Evolutionary conservation across 768 basidiomycete species (phyloP).

Genomic region (Rhizopogon sp.): DNA sequence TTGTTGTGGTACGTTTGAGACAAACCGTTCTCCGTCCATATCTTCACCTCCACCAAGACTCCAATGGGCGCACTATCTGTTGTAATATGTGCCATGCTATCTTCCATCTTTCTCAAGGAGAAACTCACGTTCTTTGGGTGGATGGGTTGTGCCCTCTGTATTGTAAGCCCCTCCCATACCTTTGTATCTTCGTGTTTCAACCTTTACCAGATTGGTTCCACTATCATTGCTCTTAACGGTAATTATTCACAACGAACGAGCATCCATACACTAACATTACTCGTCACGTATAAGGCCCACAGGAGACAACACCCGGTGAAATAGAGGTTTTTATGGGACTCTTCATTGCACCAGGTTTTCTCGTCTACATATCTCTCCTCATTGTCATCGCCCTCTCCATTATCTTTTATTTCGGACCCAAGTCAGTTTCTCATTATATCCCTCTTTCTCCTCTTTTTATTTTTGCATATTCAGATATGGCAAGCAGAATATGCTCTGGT

Average conservation of each 20-base stretch:
- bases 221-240: conserved; percentile 90
- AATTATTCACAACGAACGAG: conserved; percentile 7
- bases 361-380: conserved; percentile 61
- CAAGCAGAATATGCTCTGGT: conserved; percentile 91
- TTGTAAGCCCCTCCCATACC: conserved; percentile 45
- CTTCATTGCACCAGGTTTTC: conserved; percentile 81
- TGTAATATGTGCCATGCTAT: conserved; percentile 90
- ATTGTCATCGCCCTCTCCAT: conserved; percentile 64
- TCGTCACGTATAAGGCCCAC: conserved; percentile 43
- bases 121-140: conserved; percentile 94
- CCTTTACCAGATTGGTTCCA: conserved; percentile 61
- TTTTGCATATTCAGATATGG: conserved; percentile 52
- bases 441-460: conserved; percentile 2
- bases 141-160: conserved; percentile 89
- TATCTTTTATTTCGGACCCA: conserved; percentile 79
- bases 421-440: conserved; percentile 33
- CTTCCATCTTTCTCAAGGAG: conserved; percentile 91
- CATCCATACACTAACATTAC: not conserved
- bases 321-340: conserved; percentile 71
- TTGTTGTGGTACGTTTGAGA: conserved; percentile 70
- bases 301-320: conserved; percentile 63
- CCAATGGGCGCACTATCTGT: conserved; percentile 96
- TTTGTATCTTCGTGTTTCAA: not conserved
- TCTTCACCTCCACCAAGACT: conserved; percentile 43
- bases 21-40: not conserved